Conservation (phyloP, 306 rosid species). For the Canavalia ensiformis region DNA sequence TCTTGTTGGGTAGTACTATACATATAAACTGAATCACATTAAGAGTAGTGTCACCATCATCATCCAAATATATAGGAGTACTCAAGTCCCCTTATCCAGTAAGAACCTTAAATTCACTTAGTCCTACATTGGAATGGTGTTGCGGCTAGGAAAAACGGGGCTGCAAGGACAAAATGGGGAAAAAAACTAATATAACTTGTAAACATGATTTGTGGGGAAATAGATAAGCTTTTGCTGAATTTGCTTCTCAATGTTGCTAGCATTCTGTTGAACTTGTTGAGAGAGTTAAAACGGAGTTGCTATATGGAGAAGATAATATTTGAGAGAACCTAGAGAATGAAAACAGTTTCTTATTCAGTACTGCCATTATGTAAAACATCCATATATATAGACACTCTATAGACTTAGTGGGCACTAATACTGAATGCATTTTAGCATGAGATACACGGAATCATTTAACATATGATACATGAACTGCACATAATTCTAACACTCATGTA, state of each 20-base stretch:
- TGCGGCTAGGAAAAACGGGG: not conserved
- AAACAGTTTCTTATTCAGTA: too few species aligned
- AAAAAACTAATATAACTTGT: not conserved
- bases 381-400: not conserved
- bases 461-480: not conserved
- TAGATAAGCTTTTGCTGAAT: not conserved
- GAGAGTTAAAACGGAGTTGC: not conserved
- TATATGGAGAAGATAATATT: not conserved
- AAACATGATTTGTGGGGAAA: not conserved
- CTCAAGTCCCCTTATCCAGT: constrained; percentile 7
- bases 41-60: too few species aligned
- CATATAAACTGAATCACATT: not conserved
- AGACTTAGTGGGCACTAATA: not conserved
- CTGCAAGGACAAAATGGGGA: not conserved
- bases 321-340: too few species aligned
- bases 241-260: not conserved
- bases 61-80: not conserved
- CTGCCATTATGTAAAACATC: too few species aligned
- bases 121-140: not conserved
- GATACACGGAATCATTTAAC: not conserved
- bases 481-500: not conserved
- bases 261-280: not conserved
- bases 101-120: constrained; percentile 16
- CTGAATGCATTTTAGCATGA: not conserved
- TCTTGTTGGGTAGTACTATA: not conserved